Conservation (phyloP, 495 filamentous ascomycete genomes). For the Hypoxylon trugodes region DNA sequence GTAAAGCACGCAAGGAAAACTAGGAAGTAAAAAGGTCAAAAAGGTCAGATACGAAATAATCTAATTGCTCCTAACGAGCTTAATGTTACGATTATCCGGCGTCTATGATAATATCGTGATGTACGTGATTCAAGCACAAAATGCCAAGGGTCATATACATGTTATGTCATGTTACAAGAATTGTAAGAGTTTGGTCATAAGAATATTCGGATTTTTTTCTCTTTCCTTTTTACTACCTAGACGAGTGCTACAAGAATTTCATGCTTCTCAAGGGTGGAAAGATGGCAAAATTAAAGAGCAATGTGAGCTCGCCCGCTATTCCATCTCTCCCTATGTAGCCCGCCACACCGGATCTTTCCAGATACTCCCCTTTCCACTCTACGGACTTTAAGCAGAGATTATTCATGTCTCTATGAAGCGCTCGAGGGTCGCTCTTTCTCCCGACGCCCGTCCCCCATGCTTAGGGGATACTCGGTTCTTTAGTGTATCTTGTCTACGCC, state of each 20-base stretch:
- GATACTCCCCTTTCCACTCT: not conserved
- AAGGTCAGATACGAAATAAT: conserved; percentile 26
- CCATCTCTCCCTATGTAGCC: conserved; percentile 5
- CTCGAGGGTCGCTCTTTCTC: conserved; percentile 3
- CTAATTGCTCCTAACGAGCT: too few relatives aligned
- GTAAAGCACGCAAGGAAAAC: conserved; percentile 93
- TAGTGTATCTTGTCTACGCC: not conserved
- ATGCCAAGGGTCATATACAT: too few relatives aligned
- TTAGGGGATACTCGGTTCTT: not conserved
- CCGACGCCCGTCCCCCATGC: not conserved
- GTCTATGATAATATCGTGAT: too few relatives aligned
- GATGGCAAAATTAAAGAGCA: not conserved
- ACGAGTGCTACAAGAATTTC: not conserved
- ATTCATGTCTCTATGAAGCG: conserved; percentile 8
- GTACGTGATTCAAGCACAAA: too few relatives aligned
- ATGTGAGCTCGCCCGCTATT: not conserved
- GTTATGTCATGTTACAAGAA: too few relatives aligned
- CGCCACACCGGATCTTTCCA: conserved; percentile 9
- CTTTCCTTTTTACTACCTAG: not conserved
- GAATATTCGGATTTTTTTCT: too few relatives aligned
- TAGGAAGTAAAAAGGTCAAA: conserved; percentile 62
- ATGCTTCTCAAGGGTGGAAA: not conserved
- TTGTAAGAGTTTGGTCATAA: too few relatives aligned
- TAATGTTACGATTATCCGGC: too few relatives aligned
- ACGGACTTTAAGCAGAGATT: not conserved